Conservation (phyloP, 805 yeast species). For the Spathaspora arborariae region DNA sequence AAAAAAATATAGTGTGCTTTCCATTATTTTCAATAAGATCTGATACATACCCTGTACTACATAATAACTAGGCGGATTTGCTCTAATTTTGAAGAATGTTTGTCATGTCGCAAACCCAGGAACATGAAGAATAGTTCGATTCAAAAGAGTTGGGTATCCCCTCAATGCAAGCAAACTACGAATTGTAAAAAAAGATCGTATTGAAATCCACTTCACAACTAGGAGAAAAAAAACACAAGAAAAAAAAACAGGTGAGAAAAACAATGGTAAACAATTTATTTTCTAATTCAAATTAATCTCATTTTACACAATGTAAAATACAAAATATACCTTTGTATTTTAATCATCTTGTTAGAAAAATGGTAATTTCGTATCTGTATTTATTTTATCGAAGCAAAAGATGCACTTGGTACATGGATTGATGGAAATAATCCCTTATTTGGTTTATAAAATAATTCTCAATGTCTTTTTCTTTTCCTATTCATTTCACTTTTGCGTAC, state of each 20-base stretch:
- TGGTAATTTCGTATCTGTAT: not conserved
- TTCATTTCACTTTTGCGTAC: not conserved
- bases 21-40: not conserved
- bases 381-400: not conserved
- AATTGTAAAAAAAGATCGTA: too few species aligned
- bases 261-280: not conserved
- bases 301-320: not conserved
- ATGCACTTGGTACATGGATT: not conserved
- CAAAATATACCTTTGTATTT: not conserved
- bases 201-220: not conserved
- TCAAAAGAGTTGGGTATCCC: too few species aligned
- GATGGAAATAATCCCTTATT: not conserved
- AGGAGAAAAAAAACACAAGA: not conserved
- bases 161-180: too few species aligned
- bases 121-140: too few species aligned
- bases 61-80: not conserved
- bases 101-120: not conserved
- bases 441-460: not conserved
- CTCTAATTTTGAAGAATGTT: not conserved
- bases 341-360: not conserved
- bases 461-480: too few species aligned
- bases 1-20: not conserved
- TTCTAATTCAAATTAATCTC: not conserved
- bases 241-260: not conserved
- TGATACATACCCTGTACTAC: not conserved